Base-by-base conservation (phyloP, 2,329 filamentous ascomycete genomes). In the Colletotrichum simmondsii region DNA sequence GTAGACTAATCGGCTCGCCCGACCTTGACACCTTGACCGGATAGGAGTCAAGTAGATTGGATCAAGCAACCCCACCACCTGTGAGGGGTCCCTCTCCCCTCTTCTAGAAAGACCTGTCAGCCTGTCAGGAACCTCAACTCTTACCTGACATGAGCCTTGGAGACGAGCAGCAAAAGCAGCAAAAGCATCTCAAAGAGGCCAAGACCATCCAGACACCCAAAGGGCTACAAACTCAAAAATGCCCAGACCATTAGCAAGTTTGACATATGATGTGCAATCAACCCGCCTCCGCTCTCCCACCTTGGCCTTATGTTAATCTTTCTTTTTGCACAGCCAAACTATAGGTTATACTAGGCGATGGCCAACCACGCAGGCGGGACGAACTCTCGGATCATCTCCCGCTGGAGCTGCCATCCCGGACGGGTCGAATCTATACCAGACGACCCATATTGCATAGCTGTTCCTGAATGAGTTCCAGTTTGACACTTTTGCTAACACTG, bases 201-300 rank as follows among this genome's bases (percentile, higher is more conserved):
- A 71, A 68, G 69, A 22, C 3, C 58, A 19, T 46, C 35, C 22
- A 14, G 35, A 14, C 22, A 26, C 4, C 42, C 32, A 28, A 52
- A 32, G 22, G 32, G 35, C 57, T 35, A 22, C 16, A 59, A 53
- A 68, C 35, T 63, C 2, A 62, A 42, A 63, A 22, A 37, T 59
- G 69, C 64, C 69, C 64, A 71, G 69, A 42, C 69, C 57, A 63
- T 68, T 63, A 68, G 69, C 64, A 30, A 30, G 69, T 71, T 71
- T 68, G 68, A 68, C 49, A 37, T 71, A 63, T 63, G 69, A 63
- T 71, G 64, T 58, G 69, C 64, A 53, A 32, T 52, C 35, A 59
- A 68, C 57, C 57, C 52, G 69, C 58, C 58, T 30, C 32, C 12
- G 59, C 60, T 52, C 37, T 62, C 42, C 59, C 37, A 62, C 59